These are phyloP conservation scores for Trichophyton benhamiae DNA, from an alignment of 2,329 filamentous ascomycete species.

Conservation along the genomic window DNA sequence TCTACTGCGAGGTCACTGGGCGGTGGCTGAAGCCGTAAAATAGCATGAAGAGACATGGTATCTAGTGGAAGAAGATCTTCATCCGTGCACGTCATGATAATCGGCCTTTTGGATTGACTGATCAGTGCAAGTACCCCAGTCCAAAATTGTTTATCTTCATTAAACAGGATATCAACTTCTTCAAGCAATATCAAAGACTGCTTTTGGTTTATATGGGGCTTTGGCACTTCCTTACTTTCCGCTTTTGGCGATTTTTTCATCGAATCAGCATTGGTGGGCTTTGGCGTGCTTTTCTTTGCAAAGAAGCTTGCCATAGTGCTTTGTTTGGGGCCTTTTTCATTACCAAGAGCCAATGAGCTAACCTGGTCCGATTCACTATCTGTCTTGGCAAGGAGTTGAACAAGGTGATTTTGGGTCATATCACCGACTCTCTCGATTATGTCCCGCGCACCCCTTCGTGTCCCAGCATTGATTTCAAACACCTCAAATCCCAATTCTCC, in stretches of 20 bases:
- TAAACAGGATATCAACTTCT: constrained; percentile 85
- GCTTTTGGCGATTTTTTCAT: neutral
- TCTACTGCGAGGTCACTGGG: constrained; percentile 59
- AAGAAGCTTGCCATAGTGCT: constrained; percentile 74
- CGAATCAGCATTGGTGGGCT: constrained; percentile 9
- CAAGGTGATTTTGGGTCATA: constrained; percentile 92
- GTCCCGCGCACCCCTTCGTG: constrained; percentile 74
- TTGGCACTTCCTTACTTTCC: constrained; percentile 10
- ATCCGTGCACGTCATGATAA: constrained; percentile 91
- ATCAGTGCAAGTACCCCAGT: constrained; percentile 65
- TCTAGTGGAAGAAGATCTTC: constrained; percentile 68
- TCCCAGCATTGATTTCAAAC: constrained; percentile 84
- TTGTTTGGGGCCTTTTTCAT: constrained; percentile 53
- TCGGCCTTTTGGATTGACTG: constrained; percentile 72
- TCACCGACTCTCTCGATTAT: constrained; percentile 86
- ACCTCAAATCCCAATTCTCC: constrained; percentile 87
- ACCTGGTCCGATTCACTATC: constrained; percentile 25
- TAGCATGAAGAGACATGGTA: constrained; percentile 66
- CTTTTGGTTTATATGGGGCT: constrained; percentile 15
- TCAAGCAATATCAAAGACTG: constrained; percentile 91
- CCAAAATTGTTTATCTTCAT: constrained; percentile 96
- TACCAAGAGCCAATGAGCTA: neutral
- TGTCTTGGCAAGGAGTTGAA: constrained; percentile 41
- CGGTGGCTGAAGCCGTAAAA: constrained; percentile 62
- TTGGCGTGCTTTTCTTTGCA: constrained; percentile 38